Base-by-base conservation (phyloP, 352 stramenopile genomes). In the Pythium brachiatum region DNA sequence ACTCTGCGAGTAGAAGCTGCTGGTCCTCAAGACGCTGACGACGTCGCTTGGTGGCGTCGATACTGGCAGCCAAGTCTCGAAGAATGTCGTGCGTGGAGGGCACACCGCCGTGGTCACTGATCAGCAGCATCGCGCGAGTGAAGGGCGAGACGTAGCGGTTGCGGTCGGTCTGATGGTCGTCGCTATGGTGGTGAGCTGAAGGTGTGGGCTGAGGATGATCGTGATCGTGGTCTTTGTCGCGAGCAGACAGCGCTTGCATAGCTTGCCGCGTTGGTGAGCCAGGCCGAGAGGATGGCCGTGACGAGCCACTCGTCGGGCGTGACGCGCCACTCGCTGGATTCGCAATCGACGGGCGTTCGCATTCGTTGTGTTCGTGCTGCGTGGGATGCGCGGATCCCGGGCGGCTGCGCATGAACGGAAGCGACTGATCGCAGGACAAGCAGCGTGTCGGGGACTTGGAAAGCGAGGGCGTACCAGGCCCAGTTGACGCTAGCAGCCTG, bases 391-490 rank as follows among this genome's bases (percentile, higher is more conserved):
- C 57, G 27, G 55, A 66, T 0, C 23, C 31, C 1, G 51, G 56
- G 16, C 56, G 56, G 25, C 20, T 61, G 21, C 66, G 56, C 21
- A 64, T 29, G 18, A 69, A 67, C 15, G 69, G 77, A 15, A 88
- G 65, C 23, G 68, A 69, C 52, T 88, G 78, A 48, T 90, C 78
- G 32, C 81, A 88, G 9, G 78, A 86, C 29, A 90, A 54, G 52
- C 81, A 90, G 13, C 75, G 73, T 57, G 83, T 73, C 1, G 81
- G 78, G 8, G 74, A 75, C 56, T 88, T 88, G 29, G 74, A 74
- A 9, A 90, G 59, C 7, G 67, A 84, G 11, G 63, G 63, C 7
- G 68, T 67, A 12, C 70, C 51, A 8, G 68, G 67, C 13, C 56
- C 60, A 26, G 7, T 65, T 13, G 47, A 62, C 11, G 62, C 47